Evolutionary conservation across 164 flowering plant species (phyloP), one percentile per base, ranked within the genome.

Genomic region (Magnolia officinalis): DNA sequence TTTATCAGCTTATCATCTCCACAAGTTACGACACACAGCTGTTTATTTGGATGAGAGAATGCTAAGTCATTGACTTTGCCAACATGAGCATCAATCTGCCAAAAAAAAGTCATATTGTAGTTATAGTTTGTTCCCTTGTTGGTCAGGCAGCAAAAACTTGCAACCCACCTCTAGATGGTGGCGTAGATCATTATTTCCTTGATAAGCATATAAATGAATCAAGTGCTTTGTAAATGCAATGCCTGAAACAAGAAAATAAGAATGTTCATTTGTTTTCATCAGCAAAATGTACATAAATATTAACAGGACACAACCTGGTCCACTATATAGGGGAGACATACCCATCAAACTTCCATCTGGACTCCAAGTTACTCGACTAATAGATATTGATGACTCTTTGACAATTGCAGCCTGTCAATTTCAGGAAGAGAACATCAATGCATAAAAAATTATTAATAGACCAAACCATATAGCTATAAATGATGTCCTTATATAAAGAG

Each of bases 1-100:
- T 94, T 94, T 75, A 94, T 91, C 67, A 85, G 76, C 77, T 89
- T 94, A 75, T 92, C 97, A 84, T 94, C 96, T 51, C 98, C 98
- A 80, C 97, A 91, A 7, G 94, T 90, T 52, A 94, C 91, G 7
- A 92, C 74, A 80, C 97, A 91, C 0, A 90, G 80, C 80, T 90
- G 93, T 78, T 89, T 91, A 81, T 88, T 90, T 77, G 98, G 98
- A 88, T 89, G 83, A 79, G 97, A 88, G 80, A 94, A 94, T 58
- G 93, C 93, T 45, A 92, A 71, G 78, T 94, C 98, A 90, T 91
- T 92, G 67, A 94, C 97, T 37, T 85, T 74, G 75, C 98, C 97
- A 82, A 68, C 78, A 84, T 95, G 99, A 77, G 99, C 99, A 77
- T 93, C 98, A 82, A 95, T 87, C 98, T 92, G 86, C 72, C 66